Evolutionary conservation across 495 filamentous ascomycete species (phyloP).

Genomic region (Xylaria grammica): DNA sequence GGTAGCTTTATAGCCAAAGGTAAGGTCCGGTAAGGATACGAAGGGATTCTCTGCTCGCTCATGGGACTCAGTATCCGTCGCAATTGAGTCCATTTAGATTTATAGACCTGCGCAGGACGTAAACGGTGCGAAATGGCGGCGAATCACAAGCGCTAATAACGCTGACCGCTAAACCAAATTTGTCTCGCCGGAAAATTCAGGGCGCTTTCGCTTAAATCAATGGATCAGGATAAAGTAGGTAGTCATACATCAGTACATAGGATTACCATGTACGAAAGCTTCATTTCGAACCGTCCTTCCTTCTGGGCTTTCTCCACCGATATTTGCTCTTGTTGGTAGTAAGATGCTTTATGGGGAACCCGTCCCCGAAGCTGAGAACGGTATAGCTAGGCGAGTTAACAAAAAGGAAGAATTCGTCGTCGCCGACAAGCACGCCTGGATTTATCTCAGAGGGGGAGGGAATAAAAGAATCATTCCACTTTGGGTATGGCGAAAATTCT

Average conservation of each 20-base stretch:
- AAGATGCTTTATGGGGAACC: slow-evolving; percentile 19
- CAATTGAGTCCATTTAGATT: background rate
- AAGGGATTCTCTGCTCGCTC: background rate
- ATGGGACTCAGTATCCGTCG: background rate
- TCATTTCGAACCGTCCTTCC: slow-evolving; percentile 3
- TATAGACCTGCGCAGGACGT: background rate
- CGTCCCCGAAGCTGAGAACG: slow-evolving; percentile 33
- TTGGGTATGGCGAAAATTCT: slow-evolving; percentile 19
- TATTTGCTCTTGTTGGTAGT: slow-evolving; percentile 7
- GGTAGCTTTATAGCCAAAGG: background rate
- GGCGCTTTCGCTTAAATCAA: background rate
- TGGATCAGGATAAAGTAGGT: background rate
- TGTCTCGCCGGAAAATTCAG: slow-evolving; percentile 17
- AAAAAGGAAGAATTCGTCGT: slow-evolving; percentile 36
- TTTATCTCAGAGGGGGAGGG: slow-evolving; percentile 18
- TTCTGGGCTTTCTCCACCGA: slow-evolving; percentile 21
- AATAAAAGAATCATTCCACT: slow-evolving; percentile 9
- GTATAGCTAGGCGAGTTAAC: slow-evolving; percentile 32
- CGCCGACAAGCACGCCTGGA: slow-evolving; percentile 30
- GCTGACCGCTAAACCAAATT: slow-evolving; percentile 20
- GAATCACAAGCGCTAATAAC: background rate
- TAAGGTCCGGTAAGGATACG: background rate
- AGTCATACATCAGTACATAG: background rate
- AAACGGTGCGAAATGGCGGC: background rate
- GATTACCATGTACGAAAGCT: background rate